A percentile compares a stretch with the other conserved stretches of the same genome.
Evolutionary conservation across 148 eudicot species (phyloP).

Genomic region (Fagopyrum homotropicum): DNA sequence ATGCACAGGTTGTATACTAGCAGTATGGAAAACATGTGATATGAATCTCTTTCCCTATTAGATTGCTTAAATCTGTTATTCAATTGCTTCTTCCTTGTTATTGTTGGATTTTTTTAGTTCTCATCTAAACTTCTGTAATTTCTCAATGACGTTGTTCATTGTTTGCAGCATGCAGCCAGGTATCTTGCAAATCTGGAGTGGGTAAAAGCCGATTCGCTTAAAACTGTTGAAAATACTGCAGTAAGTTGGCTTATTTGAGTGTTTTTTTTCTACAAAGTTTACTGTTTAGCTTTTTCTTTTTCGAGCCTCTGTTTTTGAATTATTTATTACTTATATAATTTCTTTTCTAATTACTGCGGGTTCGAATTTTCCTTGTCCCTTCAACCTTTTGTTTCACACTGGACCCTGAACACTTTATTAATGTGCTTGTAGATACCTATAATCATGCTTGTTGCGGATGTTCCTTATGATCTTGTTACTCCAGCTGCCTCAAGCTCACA

Average conservation of each 20-base stretch:
- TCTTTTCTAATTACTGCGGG: background rate
- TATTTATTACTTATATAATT: background rate
- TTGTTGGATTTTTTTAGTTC: background rate
- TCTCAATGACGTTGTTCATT: constrained; percentile 4
- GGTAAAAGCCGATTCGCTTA: constrained; percentile 95
- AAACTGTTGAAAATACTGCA: constrained; percentile 94
- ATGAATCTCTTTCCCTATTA: constrained; percentile 5
- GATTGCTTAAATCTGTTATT: background rate
- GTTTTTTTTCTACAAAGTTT: background rate
- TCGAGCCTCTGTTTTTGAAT: background rate
- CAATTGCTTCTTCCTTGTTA: background rate
- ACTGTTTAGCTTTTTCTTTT: no score
- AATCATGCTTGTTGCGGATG: constrained; percentile 98
- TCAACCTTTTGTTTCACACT: constrained; percentile 11
- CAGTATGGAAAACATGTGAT: background rate
- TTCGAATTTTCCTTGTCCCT: background rate
- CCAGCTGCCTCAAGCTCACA: constrained; percentile 38
- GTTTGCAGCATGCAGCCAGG: constrained; percentile 93
- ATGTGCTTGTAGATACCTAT: constrained; percentile 64
- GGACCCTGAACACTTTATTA: background rate
- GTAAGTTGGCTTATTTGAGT: constrained; percentile 30
- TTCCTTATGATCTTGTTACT: constrained; percentile 61
- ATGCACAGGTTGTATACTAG: background rate
- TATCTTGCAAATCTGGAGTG: constrained; percentile 96
- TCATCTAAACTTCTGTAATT: background rate